Base-by-base conservation (phyloP, 2,329 filamentous ascomycete genomes). In the Cytospora chrysosperma region DNA sequence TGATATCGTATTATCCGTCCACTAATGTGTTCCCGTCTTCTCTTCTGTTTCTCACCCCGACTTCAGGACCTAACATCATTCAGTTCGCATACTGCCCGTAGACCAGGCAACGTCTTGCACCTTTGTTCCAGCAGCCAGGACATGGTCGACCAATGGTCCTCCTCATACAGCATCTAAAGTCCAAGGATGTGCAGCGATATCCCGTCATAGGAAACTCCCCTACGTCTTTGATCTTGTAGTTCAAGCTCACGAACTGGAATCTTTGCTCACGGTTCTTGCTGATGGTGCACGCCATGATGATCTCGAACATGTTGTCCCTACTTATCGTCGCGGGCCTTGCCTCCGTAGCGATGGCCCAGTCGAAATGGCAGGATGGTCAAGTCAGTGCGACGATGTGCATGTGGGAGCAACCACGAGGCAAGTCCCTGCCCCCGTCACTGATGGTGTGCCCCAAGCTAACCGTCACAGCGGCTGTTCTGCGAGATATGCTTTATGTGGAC, bases 401-500 rank as follows among this genome's bases (percentile, higher is more conserved):
- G 55, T 90, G 88, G 88, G 59, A 71, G 56, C 75, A 78, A 68
- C 75, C 76, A 17, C 75, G 79, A 76, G 78, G 79, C 79, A 69
- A 64, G 70, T 61, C 47, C n/a, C 53, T n/a, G n/a, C n/a, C n/a
- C 43, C 49, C 28, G 13, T 28, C 17, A 15, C 1, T 6, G 40
- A 12, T 62, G 21, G n/a, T 19, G 28, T 40, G 8, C 19, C 21
- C 10, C 21, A 7, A n/a, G 32, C 70, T 76, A 59, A 74, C 67
- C 40, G 34, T 50, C 15, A 28, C 68, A 88, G 87, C 81, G 66
- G 81, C 82, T 43, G 74, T 87, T 3, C 74, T 90, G 40, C 81
- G 81, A 50, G 86, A 90, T 68, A 86, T 81, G 2, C 75, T 89
- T 19, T 90, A 88, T 70, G 72, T 91, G 26, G 87, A 91, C 71